Conservation (phyloP, 768 basidiomycete species). For the Lentinula boryana region DNA sequence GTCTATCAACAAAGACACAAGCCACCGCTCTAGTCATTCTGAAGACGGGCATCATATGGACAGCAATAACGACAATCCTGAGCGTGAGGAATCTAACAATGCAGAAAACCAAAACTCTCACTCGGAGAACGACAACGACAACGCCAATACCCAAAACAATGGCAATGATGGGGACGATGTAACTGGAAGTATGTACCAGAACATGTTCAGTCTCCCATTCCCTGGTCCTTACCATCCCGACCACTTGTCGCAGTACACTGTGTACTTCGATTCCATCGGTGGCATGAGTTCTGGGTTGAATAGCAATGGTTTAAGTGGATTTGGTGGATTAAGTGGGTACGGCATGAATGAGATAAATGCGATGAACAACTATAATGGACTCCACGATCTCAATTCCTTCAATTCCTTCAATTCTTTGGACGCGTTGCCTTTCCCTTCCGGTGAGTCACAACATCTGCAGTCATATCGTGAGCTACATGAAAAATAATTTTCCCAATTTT, state of each 20-base stretch:
- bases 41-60: not conserved
- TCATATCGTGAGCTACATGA: too few relatives aligned
- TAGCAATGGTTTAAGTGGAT: not conserved
- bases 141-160: not conserved
- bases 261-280: constrained; percentile 13
- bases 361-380: not conserved
- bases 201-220: constrained; percentile 38
- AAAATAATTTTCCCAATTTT: not conserved
- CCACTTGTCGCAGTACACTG: constrained; percentile 49
- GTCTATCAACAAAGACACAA: not conserved
- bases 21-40: not conserved
- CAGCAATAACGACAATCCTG: not conserved
- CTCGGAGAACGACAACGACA: too few relatives aligned
- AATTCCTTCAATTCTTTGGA: constrained; percentile 26
- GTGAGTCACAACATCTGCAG: not conserved
- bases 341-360: not conserved
- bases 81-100: constrained; percentile 14
- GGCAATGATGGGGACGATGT: not conserved
- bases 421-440: constrained; percentile 45
- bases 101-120: constrained; percentile 10
- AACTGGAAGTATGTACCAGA: constrained; percentile 17
- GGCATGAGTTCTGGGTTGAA: not conserved
- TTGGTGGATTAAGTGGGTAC: not conserved
- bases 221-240: constrained; percentile 77
- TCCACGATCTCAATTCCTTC: not conserved